Evolutionary conservation across 805 yeast species (phyloP), one percentile per base, ranked within the genome.

Genomic region (Kodamaea leandrae): DNA sequence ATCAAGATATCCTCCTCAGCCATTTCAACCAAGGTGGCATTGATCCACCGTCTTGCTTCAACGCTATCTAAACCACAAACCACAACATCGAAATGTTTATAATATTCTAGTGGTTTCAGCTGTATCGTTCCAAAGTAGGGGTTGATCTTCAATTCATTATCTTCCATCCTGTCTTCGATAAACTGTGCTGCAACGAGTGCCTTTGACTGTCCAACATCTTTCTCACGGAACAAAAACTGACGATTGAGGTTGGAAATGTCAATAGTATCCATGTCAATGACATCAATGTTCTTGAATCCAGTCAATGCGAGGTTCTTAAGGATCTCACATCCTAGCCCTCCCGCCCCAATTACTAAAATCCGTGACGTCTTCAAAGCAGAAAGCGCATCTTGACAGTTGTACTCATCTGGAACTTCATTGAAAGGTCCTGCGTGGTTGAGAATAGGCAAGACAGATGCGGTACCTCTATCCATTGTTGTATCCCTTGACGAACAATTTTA

Each of bases 1-100:
- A 69, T 59, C 13, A 69, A 41, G 21, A 57, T 50, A 2, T 77
- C 72, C 0, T 59, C 65, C 36, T 75, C 80, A 3, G 86, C 88
- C 47, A 90, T 53, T 7, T 78, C 70, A 1, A 86, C 78, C 19
- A 91, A 61, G 10, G 78, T 63, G 5, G 74, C 71, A 60, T 91
- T 91, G 47, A 91, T 83, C 91, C 95, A 90, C 36, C 97, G 65
- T 26, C 99, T 70, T 0, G 98, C 96, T 53, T 83, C 91, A 4
- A 93, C 82, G 37, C 86, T 80, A 58, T 91, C 99, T 36, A 91
- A 68, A 0, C 98, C 98, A 45, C 96, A 86, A 1, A 91, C 72
- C 0, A 93, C 78, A 30, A 87, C 69, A 6, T 78, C 72, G 57
- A 90, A 91, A 48, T 76, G 77, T 48, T 64, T 58, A 58, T 87